phyloP scores from a whole-genome alignment of 306 rosid genomes.

The Vachellia pachyceras region DNA sequence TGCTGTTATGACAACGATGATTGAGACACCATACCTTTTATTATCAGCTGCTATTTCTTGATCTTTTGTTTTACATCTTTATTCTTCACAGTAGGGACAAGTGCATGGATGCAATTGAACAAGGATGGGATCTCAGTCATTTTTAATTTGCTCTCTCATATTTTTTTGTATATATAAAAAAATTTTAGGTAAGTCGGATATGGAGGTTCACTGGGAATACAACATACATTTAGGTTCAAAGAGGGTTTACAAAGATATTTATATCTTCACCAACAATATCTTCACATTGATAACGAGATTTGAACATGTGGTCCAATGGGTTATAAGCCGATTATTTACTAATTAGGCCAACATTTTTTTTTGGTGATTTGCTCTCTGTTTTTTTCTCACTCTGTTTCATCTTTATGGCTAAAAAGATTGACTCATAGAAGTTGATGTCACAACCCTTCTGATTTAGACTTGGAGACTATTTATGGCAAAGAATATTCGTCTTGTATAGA shows the following conservation, averaged over 20 bases:
- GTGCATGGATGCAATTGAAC: neutral
- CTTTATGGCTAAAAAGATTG: neutral
- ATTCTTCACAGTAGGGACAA: neutral
- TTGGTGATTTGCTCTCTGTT: neutral
- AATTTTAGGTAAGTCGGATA: too few relatives aligned
- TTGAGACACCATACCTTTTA: neutral
- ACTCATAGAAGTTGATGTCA: neutral
- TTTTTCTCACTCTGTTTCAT: neutral
- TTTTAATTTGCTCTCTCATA: neutral
- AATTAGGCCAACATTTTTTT: too few relatives aligned
- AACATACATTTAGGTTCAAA: too few relatives aligned
- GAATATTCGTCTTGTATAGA: neutral
- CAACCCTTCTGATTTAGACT: neutral
- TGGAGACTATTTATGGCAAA: neutral
- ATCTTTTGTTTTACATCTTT: neutral
- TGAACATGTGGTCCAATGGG: too few relatives aligned
- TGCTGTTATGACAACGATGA: conserved; percentile 5
- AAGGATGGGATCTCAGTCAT: neutral
- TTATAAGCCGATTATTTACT: too few relatives aligned
- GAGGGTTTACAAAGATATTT: too few relatives aligned
- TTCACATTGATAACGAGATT: too few relatives aligned
- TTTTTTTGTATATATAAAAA: too few relatives aligned
- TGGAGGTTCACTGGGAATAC: too few relatives aligned
- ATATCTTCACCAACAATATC: too few relatives aligned
- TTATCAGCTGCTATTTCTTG: conserved; percentile 1